Percentiles rank a stretch among this genome's conserved stretches.
Evolutionary conservation across 768 basidiomycete species (phyloP).

Genomic region (Myochromella boudieri): DNA sequence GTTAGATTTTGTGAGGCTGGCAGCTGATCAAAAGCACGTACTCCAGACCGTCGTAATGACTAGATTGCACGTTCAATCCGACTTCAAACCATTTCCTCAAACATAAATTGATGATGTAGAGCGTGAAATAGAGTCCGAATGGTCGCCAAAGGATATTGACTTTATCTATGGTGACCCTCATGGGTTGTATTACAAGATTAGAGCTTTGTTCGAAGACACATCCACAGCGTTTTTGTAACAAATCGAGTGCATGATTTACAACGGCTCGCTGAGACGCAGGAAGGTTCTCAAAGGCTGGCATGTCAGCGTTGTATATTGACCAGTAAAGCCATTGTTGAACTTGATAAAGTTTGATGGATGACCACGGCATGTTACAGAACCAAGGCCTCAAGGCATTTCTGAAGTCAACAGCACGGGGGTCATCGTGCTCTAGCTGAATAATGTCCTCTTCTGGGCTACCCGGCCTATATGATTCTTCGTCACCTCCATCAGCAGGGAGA

Average conservation of each 20-base stretch:
- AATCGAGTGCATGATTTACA: slow-evolving; percentile 58
- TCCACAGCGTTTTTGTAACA: slow-evolving; percentile 75
- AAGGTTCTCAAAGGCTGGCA: slow-evolving; percentile 51
- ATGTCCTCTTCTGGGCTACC: slow-evolving; percentile 63
- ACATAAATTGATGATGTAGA: slow-evolving; percentile 47
- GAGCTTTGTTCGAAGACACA: slow-evolving; percentile 60
- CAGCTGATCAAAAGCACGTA: slow-evolving; percentile 31
- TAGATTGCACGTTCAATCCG: slow-evolving; percentile 42
- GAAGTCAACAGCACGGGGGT: slow-evolving; percentile 75
- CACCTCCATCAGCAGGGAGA: slow-evolving; percentile 50
- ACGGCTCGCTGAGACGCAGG: slow-evolving; percentile 44
- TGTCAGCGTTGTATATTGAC: slow-evolving; percentile 71
- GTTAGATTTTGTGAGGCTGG: background rate
- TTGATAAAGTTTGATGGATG: slow-evolving; percentile 60
- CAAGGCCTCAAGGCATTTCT: slow-evolving; percentile 68
- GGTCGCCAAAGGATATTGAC: slow-evolving; percentile 73
- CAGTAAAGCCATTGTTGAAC: slow-evolving; percentile 80
- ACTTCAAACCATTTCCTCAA: slow-evolving; percentile 44
- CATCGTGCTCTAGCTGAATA: slow-evolving; percentile 53
- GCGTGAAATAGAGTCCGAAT: slow-evolving; percentile 55
- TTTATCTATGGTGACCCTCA: slow-evolving; percentile 77
- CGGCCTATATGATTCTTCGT: slow-evolving; percentile 58
- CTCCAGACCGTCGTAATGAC: slow-evolving; percentile 67
- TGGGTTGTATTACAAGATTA: slow-evolving; percentile 47
- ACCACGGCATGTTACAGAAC: slow-evolving; percentile 80